A percentile compares a stretch with the other conserved stretches of the same genome.
These are phyloP conservation scores for Pseudogymnoascus pannorum DNA, from an alignment of 2,329 filamentous ascomycete genomes.

Conservation along the genomic window DNA sequence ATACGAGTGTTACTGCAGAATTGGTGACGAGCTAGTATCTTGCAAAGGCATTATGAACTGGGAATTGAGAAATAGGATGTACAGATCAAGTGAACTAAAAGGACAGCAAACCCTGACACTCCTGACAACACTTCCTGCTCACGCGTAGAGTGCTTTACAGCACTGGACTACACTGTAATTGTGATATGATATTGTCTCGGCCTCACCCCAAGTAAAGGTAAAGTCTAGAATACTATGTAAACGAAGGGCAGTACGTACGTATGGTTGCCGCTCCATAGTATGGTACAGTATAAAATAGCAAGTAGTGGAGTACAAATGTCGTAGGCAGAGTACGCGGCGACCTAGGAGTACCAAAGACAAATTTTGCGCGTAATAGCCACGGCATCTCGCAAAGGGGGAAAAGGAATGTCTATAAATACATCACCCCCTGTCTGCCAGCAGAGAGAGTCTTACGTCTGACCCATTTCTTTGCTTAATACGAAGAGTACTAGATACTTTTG, in stretches of 20 bases:
- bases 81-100: background rate
- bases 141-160: background rate
- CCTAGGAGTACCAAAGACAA: background rate
- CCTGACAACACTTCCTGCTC: background rate
- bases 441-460: background rate
- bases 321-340: background rate
- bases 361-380: background rate
- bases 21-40: background rate
- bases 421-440: background rate
- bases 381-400: background rate
- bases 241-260: background rate
- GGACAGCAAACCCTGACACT: background rate
- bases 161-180: background rate
- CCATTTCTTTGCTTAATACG: constrained; percentile 2
- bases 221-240: constrained; percentile 4
- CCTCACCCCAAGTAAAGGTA: too few species aligned
- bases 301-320: background rate
- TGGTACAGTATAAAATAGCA: background rate
- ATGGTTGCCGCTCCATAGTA: background rate
- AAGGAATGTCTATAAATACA: background rate
- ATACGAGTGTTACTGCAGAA: background rate
- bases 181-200: background rate
- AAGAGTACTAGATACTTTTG: constrained; percentile 3
- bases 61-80: background rate
- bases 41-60: background rate